Percentiles rank a stretch among this genome's conserved stretches.
Evolutionary conservation across 2,329 filamentous ascomycete genomes (phyloP).

Genomic region (Lomentospora prolificans): DNA sequence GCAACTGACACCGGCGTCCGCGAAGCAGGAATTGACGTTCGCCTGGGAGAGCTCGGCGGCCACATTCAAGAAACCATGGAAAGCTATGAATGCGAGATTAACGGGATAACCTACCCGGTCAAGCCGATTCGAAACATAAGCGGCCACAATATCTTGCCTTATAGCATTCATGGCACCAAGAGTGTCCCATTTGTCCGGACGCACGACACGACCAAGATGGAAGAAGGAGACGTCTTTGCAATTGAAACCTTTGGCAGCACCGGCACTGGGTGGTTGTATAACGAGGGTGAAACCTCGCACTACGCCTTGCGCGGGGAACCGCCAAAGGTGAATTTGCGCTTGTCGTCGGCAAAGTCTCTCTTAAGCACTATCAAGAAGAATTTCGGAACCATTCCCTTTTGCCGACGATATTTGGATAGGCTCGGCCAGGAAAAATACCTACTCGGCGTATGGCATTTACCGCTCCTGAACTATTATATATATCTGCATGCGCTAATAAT

Average conservation of each 20-base stretch:
- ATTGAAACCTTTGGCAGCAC: slow-evolving; percentile 96
- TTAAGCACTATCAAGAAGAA: slow-evolving; percentile 91
- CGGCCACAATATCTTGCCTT: slow-evolving; percentile 81
- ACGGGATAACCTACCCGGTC: slow-evolving; percentile 67
- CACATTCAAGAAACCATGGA: slow-evolving; percentile 88
- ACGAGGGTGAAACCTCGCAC: slow-evolving; percentile 85
- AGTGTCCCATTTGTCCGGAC: slow-evolving; percentile 90
- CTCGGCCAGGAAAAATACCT: slow-evolving; percentile 94
- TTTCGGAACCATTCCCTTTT: slow-evolving; percentile 88
- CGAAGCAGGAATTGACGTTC: slow-evolving; percentile 85
- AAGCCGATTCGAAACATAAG: slow-evolving; percentile 82
- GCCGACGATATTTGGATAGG: slow-evolving; percentile 80
- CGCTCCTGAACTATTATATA: slow-evolving; percentile 6
- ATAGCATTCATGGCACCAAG: slow-evolving; percentile 87
- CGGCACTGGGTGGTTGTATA: slow-evolving; percentile 75
- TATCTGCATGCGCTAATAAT: background rate
- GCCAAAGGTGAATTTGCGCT: slow-evolving; percentile 63
- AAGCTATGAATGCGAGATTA: slow-evolving; percentile 79
- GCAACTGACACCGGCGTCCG: slow-evolving; percentile 74
- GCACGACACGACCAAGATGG: slow-evolving; percentile 87
- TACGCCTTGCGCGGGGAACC: slow-evolving; percentile 70
- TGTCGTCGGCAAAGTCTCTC: slow-evolving; percentile 75
- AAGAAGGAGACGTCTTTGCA: slow-evolving; percentile 89
- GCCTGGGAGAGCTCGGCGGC: slow-evolving; percentile 75
- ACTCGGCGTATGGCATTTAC: slow-evolving; percentile 50